Conservation (phyloP, 768 basidiomycete species). For the Imleria badia region DNA sequence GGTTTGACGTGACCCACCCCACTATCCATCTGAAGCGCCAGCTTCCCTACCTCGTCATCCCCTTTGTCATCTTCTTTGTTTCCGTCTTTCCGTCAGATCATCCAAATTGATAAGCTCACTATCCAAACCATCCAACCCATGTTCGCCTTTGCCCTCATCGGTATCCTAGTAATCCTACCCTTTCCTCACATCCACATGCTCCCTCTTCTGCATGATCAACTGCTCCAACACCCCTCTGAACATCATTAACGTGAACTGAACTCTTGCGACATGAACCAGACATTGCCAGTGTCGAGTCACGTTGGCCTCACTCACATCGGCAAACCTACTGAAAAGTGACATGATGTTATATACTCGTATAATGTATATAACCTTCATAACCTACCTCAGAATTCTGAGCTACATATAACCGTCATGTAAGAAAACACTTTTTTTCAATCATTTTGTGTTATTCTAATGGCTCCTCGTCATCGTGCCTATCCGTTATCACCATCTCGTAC, state of each 20-base stretch:
- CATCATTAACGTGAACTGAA: slow-evolving; percentile 51
- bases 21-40: not conserved
- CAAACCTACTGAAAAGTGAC: no score
- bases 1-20: slow-evolving; percentile 29
- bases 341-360: no score
- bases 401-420: no score
- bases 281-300: slow-evolving; percentile 56
- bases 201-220: slow-evolving; percentile 35
- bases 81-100: slow-evolving; percentile 30
- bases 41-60: slow-evolving; percentile 22
- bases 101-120: slow-evolving; percentile 32
- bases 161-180: slow-evolving; percentile 14
- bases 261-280: slow-evolving; percentile 66
- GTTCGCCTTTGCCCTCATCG: slow-evolving; percentile 10
- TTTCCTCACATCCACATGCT: slow-evolving; percentile 8
- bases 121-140: slow-evolving; percentile 24
- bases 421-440: no score
- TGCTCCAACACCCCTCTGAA: slow-evolving; percentile 52
- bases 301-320: slow-evolving; percentile 53
- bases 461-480: no score
- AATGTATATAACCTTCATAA: no score
- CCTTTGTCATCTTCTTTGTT: slow-evolving; percentile 17
- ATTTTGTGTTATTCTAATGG: no score
- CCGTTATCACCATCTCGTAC: no score
- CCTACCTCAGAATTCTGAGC: no score